phyloP scores from a whole-genome alignment of 1,284 basidiomycete species.

The Leucoagaricus sp. region DNA sequence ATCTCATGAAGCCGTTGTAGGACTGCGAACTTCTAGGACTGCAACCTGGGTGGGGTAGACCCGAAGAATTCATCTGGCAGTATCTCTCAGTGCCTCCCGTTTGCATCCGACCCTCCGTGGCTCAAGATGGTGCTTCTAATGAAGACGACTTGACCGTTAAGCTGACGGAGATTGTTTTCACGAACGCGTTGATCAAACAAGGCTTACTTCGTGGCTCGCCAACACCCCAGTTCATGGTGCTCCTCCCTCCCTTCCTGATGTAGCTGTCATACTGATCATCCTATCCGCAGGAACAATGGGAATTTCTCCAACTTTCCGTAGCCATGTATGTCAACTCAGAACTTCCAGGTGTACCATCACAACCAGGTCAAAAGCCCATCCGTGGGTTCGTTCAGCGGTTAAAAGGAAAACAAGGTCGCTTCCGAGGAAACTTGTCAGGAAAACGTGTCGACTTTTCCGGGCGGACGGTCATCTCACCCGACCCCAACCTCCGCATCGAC shows the following conservation, averaged over 20 bases:
- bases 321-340: slow-evolving; percentile 99
- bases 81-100: slow-evolving; percentile 99
- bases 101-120: slow-evolving; percentile 96
- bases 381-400: slow-evolving; percentile 97
- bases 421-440: slow-evolving; percentile 97
- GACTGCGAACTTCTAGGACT: slow-evolving; percentile 96
- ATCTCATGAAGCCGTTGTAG: slow-evolving; percentile 35
- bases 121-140: slow-evolving; percentile 96
- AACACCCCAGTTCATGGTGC: slow-evolving; percentile 87
- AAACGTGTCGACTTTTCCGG: slow-evolving; percentile 99
- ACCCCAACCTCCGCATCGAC: slow-evolving; percentile 97
- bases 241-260: slow-evolving; percentile 7
- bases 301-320: slow-evolving; percentile 91
- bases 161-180: slow-evolving; percentile 96
- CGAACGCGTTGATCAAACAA: slow-evolving; percentile 91
- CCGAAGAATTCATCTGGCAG: slow-evolving; percentile 99
- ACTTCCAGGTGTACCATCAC: slow-evolving; percentile 87
- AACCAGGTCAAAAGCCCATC: slow-evolving; percentile 88
- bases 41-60: slow-evolving; percentile 86
- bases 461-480: slow-evolving; percentile 98
- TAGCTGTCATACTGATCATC: slow-evolving; percentile 2
- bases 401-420: slow-evolving; percentile 99
- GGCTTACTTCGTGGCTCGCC: slow-evolving; percentile 88
- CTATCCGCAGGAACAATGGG: slow-evolving; percentile 88
- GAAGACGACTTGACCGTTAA: slow-evolving; percentile 99